Percentiles rank a stretch among this genome's conserved stretches.
Conservation (phyloP, 208 protist genomes). For the Polymyxa betae region DNA sequence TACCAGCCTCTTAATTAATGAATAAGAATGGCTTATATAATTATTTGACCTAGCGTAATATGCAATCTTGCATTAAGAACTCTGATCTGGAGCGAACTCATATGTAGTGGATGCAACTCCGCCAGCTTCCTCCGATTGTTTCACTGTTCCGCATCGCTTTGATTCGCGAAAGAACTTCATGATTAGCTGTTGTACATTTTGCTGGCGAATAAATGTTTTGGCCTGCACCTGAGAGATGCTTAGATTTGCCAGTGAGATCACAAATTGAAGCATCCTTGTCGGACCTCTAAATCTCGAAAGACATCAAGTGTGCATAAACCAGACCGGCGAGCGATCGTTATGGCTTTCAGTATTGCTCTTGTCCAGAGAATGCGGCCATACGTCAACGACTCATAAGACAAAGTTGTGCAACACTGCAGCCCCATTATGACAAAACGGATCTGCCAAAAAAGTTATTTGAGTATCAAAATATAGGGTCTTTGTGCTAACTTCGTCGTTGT, state of each 20-base stretch:
- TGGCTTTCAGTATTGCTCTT: neutral
- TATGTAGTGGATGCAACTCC: too few relatives aligned
- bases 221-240: neutral
- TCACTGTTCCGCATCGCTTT: too few relatives aligned
- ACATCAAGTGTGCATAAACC: neutral
- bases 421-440: neutral
- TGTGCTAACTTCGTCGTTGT: neutral
- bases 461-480: neutral
- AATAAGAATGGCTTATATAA: too few relatives aligned
- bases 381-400: conserved; percentile 1
- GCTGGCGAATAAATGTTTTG: neutral
- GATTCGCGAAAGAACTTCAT: neutral
- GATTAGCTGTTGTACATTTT: neutral
- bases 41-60: too few relatives aligned
- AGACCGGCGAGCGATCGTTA: neutral
- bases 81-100: too few relatives aligned
- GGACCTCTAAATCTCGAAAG: neutral
- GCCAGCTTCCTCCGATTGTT: too few relatives aligned
- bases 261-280: neutral
- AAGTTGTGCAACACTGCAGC: neutral
- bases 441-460: neutral
- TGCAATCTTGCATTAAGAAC: too few relatives aligned
- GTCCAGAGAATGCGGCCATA: neutral
- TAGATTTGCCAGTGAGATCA: neutral
- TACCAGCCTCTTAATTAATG: too few relatives aligned